Evolutionary conservation across 163 green algal species (phyloP).

Genomic region (Volvox carteri): DNA sequence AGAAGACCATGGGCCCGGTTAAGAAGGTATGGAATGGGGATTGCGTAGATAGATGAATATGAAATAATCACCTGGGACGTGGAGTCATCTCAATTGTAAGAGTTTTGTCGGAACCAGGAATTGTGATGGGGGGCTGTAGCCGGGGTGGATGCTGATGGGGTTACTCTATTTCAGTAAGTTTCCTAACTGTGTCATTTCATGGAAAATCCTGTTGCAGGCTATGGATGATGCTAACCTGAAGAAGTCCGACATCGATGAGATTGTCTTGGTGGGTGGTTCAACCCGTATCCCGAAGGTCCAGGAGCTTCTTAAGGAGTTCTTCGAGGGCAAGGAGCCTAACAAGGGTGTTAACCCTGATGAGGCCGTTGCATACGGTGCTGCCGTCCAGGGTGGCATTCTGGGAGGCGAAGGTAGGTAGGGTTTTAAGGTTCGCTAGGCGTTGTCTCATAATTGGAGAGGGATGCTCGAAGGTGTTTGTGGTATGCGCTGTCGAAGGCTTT

Average conservation of each 20-base stretch:
- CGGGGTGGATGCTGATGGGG: too few relatives aligned
- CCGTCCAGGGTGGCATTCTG: constrained; percentile 91
- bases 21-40: constrained; percentile 88
- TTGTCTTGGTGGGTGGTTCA: constrained; percentile 98
- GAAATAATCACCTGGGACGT: too few relatives aligned
- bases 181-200: too few relatives aligned
- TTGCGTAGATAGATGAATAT: too few relatives aligned
- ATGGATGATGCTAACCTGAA: constrained; percentile 92
- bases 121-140: too few relatives aligned
- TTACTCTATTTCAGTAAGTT: too few relatives aligned
- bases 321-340: constrained; percentile 98
- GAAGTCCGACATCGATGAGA: constrained; percentile 98
- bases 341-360: constrained; percentile 99
- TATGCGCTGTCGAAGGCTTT: too few relatives aligned
- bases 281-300: constrained; percentile 99
- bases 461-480: too few relatives aligned
- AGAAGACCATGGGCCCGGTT: constrained; percentile 97
- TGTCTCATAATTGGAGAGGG: too few relatives aligned
- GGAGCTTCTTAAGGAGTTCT: constrained; percentile 95
- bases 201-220: constrained; percentile 62
- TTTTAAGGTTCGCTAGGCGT: too few relatives aligned
- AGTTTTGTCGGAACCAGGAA: too few relatives aligned
- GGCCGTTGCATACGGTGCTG: constrained; percentile 97
- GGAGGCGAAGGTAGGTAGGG: constrained; percentile 63
- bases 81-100: too few relatives aligned